phyloP scores from a whole-genome alignment of 192 early-diverging fungal genomes.

The Pecoramyces ruminantium region DNA sequence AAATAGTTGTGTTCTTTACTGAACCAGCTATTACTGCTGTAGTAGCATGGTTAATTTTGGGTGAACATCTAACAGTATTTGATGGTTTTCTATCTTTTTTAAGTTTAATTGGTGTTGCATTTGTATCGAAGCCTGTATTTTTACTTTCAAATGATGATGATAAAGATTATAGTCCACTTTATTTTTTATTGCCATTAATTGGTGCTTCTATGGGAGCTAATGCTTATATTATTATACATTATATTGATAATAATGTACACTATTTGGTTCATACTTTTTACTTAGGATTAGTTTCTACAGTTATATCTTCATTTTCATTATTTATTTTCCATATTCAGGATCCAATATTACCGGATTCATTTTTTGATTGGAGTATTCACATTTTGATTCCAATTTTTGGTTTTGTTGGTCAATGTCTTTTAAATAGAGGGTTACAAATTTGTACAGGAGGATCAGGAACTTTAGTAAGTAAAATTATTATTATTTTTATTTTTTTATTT shows the following conservation, averaged over 20 bases:
- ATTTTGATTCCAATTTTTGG: slow-evolving; percentile 32
- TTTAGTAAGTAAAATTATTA: slow-evolving; percentile 13
- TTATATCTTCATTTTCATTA: slow-evolving; percentile 25
- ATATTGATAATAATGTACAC: slow-evolving; percentile 49
- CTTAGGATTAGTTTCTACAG: slow-evolving; percentile 44
- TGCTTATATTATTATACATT: slow-evolving; percentile 54
- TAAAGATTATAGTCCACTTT: slow-evolving; percentile 5
- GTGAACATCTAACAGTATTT: slow-evolving; percentile 39
- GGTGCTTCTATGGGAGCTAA: slow-evolving; percentile 41
- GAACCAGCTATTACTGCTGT: slow-evolving; percentile 61
- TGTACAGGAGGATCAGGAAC: slow-evolving; percentile 45
- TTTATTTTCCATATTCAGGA: slow-evolving; percentile 2
- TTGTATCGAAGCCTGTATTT: slow-evolving; percentile 39
- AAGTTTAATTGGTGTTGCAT: slow-evolving; percentile 40
- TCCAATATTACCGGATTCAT: slow-evolving; percentile 9
- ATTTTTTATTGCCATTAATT: slow-evolving; percentile 23
- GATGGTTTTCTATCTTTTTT: slow-evolving; percentile 30
- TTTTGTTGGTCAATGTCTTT: slow-evolving; percentile 51
- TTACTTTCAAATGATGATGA: slow-evolving; percentile 13
- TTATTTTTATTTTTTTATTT: too few relatives aligned
- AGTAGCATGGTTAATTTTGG: slow-evolving; percentile 34
- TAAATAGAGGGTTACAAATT: slow-evolving; percentile 60
- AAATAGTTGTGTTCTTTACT: slow-evolving; percentile 54
- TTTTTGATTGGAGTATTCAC: slow-evolving; percentile 26
- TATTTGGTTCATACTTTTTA: slow-evolving; percentile 65